Evolutionary conservation across 129 eudicot genomes (phyloP).

Genomic region (Artemisia annua): DNA sequence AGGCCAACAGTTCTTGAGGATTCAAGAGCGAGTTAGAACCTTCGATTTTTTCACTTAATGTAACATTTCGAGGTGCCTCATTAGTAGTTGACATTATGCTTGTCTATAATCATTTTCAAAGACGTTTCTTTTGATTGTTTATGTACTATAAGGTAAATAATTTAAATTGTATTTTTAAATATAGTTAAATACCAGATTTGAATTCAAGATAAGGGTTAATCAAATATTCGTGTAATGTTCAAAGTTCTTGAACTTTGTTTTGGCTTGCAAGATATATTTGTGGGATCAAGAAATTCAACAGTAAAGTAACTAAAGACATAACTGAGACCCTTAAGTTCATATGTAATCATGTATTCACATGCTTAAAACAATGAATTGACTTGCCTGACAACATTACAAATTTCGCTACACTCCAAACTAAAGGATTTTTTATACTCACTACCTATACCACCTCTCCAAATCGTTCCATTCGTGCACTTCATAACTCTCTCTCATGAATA

Average conservation of each 20-base stretch:
- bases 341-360: conserved; percentile 4
- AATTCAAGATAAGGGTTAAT: conserved; percentile 21
- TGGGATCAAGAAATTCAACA: conserved; percentile 21
- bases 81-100: no score
- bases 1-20: no score
- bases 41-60: no score
- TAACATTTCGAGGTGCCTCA: no score
- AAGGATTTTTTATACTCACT: conserved; percentile 40
- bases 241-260: conserved; percentile 28
- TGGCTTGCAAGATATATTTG: conserved; percentile 18
- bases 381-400: conserved; percentile 14
- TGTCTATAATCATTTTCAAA: no score
- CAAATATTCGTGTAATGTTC: conserved; percentile 19
- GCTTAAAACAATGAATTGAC: conserved; percentile 18
- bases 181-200: not conserved
- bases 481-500: conserved; percentile 23
- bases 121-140: no score
- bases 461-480: conserved; percentile 22
- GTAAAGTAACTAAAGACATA: conserved; percentile 23
- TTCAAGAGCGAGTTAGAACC: no score
- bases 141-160: no score
- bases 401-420: conserved; percentile 34
- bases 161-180: no score
- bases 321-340: conserved; percentile 29
- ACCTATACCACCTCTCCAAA: conserved; percentile 3